Conservation (phyloP, 108 stramenopile species). For the Discostella stelligeroides region DNA sequence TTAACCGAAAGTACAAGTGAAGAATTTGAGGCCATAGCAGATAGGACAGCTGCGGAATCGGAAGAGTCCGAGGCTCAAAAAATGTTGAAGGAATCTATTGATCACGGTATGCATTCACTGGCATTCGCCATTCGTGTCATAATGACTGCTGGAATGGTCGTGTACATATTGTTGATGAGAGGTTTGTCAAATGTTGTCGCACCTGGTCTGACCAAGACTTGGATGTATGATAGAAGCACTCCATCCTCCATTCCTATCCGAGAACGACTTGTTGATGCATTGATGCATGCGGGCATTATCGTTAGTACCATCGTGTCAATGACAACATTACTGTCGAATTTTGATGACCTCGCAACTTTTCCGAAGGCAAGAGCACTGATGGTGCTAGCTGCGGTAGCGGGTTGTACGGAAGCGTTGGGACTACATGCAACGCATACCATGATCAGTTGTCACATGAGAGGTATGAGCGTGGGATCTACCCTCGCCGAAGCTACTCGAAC, state of each 20-base stretch:
- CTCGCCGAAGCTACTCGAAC: neutral
- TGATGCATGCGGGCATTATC: slow-evolving; percentile 19
- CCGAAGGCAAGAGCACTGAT: slow-evolving; percentile 14
- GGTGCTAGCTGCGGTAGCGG: slow-evolving; percentile 13
- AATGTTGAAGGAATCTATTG: slow-evolving; percentile 19
- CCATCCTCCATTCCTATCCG: neutral
- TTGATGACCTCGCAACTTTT: neutral
- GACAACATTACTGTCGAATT: neutral
- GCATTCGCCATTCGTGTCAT: slow-evolving; percentile 15
- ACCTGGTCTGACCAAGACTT: slow-evolving; percentile 9
- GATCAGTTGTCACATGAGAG: slow-evolving; percentile 14
- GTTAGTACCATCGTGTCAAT: slow-evolving; percentile 5
- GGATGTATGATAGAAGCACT: slow-evolving; percentile 6
- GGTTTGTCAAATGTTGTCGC: slow-evolving; percentile 9
- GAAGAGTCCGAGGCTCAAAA: slow-evolving; percentile 25
- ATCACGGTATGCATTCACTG: slow-evolving; percentile 25
- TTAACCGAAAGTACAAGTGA: slow-evolving; percentile 30
- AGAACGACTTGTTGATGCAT: neutral
- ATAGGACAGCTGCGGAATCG: slow-evolving; percentile 17
- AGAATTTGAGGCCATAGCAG: slow-evolving; percentile 31
- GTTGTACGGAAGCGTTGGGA: slow-evolving; percentile 11
- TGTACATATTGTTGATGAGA: slow-evolving; percentile 26
- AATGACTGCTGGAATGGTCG: slow-evolving; percentile 23
- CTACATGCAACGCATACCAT: slow-evolving; percentile 5
- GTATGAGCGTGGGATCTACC: neutral